Evolutionary conservation across 495 filamentous ascomycete species (phyloP).

Genomic region (Podospora bellae-mahoneyi): DNA sequence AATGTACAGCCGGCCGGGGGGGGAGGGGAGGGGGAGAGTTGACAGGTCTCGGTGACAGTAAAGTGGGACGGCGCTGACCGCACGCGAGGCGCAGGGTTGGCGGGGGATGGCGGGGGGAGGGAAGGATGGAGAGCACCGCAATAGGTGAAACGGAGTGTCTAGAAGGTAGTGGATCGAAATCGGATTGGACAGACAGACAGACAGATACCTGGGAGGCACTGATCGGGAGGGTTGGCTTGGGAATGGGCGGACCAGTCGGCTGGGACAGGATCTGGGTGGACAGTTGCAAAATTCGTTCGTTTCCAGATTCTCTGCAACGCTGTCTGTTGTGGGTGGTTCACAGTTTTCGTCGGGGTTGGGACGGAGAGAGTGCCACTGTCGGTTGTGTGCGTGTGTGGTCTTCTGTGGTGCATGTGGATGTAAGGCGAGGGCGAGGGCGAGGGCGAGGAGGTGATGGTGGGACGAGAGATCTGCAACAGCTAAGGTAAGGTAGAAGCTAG

Average conservation of each 20-base stretch:
- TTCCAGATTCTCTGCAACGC: neutral
- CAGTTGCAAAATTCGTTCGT: neutral
- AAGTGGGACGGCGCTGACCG: neutral
- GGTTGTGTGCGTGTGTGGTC: neutral
- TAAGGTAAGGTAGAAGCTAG: neutral
- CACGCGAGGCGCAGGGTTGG: neutral
- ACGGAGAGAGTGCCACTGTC: neutral
- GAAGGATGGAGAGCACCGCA: neutral
- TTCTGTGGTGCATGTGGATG: neutral
- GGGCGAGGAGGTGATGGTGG: constrained; percentile 9
- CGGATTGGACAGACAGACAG: neutral
- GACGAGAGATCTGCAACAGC: constrained; percentile 13
- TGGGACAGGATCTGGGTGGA: neutral
- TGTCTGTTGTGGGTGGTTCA: neutral
- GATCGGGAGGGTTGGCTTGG: neutral
- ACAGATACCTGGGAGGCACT: neutral
- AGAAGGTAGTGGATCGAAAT: neutral
- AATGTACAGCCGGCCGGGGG: neutral
- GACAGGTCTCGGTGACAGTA: neutral
- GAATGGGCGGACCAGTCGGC: constrained; percentile 5
- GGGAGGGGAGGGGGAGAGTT: neutral
- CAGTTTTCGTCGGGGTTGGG: neutral
- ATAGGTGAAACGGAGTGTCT: neutral
- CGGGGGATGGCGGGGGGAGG: neutral
- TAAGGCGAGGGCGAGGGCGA: neutral